Percentiles rank a stretch among this genome's conserved stretches.
These are phyloP conservation scores for Carex parvula DNA, from an alignment of 176 grass and related monocot species.

Conservation along the genomic window DNA sequence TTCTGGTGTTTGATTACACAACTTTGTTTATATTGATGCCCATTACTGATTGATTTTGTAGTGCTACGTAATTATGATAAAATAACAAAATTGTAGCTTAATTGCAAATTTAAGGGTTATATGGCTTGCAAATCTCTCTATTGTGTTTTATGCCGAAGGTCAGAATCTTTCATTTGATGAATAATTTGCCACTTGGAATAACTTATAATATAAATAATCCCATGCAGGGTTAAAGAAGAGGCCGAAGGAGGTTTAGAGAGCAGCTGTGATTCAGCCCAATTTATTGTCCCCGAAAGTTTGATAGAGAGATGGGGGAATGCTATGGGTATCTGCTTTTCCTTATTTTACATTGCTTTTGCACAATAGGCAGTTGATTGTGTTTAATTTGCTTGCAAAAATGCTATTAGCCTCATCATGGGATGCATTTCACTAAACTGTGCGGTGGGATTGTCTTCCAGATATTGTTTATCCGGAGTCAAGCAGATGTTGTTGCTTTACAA, in stretches of 20 bases:
- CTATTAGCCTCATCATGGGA: background rate
- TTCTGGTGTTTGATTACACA: background rate
- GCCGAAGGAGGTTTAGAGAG: slow-evolving; percentile 28
- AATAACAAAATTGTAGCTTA: background rate
- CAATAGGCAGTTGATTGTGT: background rate
- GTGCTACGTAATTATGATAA: background rate
- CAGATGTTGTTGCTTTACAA: slow-evolving; percentile 94
- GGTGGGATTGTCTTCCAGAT: slow-evolving; percentile 42
- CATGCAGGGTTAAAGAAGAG: slow-evolving; percentile 29
- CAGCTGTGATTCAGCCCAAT: slow-evolving; percentile 31
- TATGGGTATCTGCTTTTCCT: slow-evolving; percentile 78
- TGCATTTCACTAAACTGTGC: background rate
- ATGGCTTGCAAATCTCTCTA: background rate
- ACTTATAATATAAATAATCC: background rate
- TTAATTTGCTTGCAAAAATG: no score
- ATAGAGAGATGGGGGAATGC: slow-evolving; percentile 92
- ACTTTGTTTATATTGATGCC: background rate
- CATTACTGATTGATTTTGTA: background rate
- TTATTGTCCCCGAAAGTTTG: slow-evolving; percentile 61
- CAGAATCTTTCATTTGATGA: background rate
- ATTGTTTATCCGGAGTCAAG: slow-evolving; percentile 79
- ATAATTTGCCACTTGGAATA: background rate
- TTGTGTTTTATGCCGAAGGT: background rate
- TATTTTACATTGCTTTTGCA: background rate
- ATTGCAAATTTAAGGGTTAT: background rate